A percentile compares a stretch with the other conserved stretches of the same genome.
These are phyloP conservation scores for Mycena pura DNA, from an alignment of 768 basidiomycete species.

Conservation along the genomic window DNA sequence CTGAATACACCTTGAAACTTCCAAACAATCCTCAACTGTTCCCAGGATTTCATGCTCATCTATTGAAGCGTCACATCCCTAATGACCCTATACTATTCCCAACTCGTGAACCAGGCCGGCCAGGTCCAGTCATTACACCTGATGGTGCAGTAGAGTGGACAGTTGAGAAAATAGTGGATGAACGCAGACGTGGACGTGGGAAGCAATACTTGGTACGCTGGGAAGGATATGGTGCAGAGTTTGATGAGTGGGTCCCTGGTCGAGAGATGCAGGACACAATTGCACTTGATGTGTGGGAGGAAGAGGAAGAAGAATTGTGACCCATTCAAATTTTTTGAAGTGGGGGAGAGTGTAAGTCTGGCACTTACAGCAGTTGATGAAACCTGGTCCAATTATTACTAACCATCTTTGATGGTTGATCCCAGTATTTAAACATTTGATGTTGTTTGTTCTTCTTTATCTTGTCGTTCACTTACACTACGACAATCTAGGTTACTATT, in stretches of 20 bases:
- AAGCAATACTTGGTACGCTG: constrained; percentile 41
- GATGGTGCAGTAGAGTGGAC: too few relatives aligned
- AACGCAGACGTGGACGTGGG: constrained; percentile 27
- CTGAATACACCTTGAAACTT: too few relatives aligned
- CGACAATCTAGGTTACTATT: too few relatives aligned
- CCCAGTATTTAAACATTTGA: too few relatives aligned
- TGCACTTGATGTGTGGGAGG: constrained; percentile 31
- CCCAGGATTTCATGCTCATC: too few relatives aligned
- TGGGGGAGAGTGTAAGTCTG: background rate
- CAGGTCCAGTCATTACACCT: too few relatives aligned
- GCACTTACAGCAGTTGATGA: background rate
- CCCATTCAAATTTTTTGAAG: background rate
- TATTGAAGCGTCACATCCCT: background rate
- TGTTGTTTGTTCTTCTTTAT: too few relatives aligned
- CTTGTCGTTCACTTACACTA: too few relatives aligned
- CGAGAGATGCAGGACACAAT: constrained; percentile 29
- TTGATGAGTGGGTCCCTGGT: constrained; percentile 38
- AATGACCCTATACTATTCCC: background rate
- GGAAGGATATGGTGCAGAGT: constrained; percentile 35
- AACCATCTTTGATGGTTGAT: too few relatives aligned
- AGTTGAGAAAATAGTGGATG: background rate
- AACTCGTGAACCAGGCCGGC: background rate
- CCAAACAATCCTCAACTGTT: too few relatives aligned
- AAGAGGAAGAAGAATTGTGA: background rate
- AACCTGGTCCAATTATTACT: too few relatives aligned